Conservation (phyloP, 352 stramenopile genomes). For the Phytophthora brassicae region DNA sequence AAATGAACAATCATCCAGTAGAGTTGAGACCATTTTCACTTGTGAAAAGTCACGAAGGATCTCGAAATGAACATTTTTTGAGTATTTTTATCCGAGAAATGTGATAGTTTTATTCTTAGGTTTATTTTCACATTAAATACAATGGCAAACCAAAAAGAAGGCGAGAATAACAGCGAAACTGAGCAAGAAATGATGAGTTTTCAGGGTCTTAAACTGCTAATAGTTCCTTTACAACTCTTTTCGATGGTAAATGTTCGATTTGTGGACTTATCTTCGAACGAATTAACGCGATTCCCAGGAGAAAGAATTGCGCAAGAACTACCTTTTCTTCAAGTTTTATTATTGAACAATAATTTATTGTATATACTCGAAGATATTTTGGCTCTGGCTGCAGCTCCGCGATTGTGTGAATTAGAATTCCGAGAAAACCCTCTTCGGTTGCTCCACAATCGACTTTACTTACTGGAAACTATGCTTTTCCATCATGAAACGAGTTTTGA, state of each 20-base stretch:
- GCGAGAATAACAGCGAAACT: conserved; percentile 6
- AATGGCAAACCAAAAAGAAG: conserved; percentile 18
- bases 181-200: conserved; percentile 47
- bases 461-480: conserved; percentile 61
- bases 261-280: conserved; percentile 65
- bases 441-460: conserved; percentile 65
- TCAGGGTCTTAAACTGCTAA: conserved; percentile 32
- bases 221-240: conserved; percentile 50
- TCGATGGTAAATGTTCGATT: conserved; percentile 51
- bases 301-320: conserved; percentile 41
- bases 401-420: conserved; percentile 63
- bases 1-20: conserved; percentile 53
- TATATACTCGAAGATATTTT: conserved; percentile 69
- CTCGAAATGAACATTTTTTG: neutral
- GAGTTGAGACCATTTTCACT: conserved; percentile 45
- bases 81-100: conserved; percentile 30
- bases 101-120: no score
- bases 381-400: conserved; percentile 38
- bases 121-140: neutral
- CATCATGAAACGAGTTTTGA: conserved; percentile 26
- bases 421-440: conserved; percentile 60
- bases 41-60: neutral
- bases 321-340: conserved; percentile 49
- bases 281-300: conserved; percentile 61
- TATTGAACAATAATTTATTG: conserved; percentile 57